Conservation (phyloP, 352 stramenopile genomes). For the Phytophthora kernoviae region DNA sequence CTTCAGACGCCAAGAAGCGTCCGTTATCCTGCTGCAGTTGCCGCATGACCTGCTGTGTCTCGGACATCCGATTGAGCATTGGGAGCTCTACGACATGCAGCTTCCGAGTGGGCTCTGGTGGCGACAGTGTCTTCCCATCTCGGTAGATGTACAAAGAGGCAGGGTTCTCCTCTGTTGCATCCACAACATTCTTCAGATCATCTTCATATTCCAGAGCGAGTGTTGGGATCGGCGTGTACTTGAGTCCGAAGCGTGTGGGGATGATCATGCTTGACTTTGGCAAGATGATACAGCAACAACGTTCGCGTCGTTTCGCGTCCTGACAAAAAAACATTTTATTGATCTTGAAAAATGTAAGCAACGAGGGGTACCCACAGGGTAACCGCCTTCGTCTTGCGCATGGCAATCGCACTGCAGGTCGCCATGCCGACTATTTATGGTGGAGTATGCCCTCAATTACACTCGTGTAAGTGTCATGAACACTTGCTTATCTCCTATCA, state of each 20-base stretch:
- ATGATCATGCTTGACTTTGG: slow-evolving; percentile 58
- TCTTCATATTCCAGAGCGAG: slow-evolving; percentile 86
- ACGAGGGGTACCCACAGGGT: slow-evolving; percentile 6
- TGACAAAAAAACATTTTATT: not conserved
- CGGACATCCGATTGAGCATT: slow-evolving; percentile 50
- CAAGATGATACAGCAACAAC: not conserved
- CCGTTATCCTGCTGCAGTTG: slow-evolving; percentile 73
- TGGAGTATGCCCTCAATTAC: not conserved
- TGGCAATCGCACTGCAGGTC: not conserved
- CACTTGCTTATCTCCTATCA: not conserved
- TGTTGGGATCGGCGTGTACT: slow-evolving; percentile 81
- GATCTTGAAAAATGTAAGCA: too few species aligned
- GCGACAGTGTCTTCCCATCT: slow-evolving; percentile 10
- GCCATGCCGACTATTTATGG: slow-evolving; percentile 17
- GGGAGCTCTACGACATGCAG: slow-evolving; percentile 84
- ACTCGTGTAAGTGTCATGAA: not conserved
- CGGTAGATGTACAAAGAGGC: slow-evolving; percentile 69
- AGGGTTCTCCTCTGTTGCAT: slow-evolving; percentile 24
- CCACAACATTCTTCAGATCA: slow-evolving; percentile 42
- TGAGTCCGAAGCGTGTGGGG: slow-evolving; percentile 81
- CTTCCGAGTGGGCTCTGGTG: slow-evolving; percentile 27
- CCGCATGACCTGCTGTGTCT: slow-evolving; percentile 45
- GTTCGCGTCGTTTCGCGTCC: slow-evolving; percentile 28
- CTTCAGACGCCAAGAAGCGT: slow-evolving; percentile 53
- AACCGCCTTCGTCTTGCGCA: not conserved